Evolutionary conservation across 495 filamentous ascomycete species (phyloP), one percentile per base, ranked within the genome.

Genomic region (Aspergillus taichungensis): DNA sequence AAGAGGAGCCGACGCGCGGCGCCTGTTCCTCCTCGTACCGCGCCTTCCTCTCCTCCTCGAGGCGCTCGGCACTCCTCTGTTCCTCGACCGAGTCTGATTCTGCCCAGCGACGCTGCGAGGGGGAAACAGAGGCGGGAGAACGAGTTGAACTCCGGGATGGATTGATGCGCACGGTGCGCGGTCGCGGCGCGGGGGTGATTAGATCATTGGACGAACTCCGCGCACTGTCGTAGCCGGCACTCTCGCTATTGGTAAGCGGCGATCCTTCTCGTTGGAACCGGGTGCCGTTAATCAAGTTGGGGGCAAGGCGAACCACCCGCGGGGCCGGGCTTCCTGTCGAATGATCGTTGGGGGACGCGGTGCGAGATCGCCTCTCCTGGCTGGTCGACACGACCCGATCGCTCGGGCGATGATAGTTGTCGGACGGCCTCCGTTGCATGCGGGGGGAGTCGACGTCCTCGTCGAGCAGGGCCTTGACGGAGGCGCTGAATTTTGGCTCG

Each of bases 401-500:
- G 53, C 45, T 65, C 55, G 31, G 53, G 44, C 48, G 37, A 62
- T 50, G 50, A 62, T 68, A 43, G 13, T 47, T 53, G 37, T 60
- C 18, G 18, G 18, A 24, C 1, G 61, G 53, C 57, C 58, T 41
- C 66, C 59, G 47, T 73, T 63, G 41, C 73, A 64, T 62, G 27
- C 63, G 64, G 0, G 79, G 75, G 27, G 78, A 75, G 14, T 71
- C 72, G 43, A 75, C 76, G 40, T 79, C 78, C 51, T 82, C 82
- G 44, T 83, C 79, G 6, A 90, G 67, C 9, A 90, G 66, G 14
- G 84, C 84, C 53, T 87, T 88, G 7, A 84, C 86, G 31, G 84
- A 74, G 30, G 85, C 85, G 54, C 84, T 88, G 54, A 88, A 80
- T 60, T 84, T 87, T 63, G 87, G 85, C 47, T 84, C 84, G 30